phyloP scores from a whole-genome alignment of 2,329 filamentous ascomycete genomes.

The Talaromyces sp. region DNA sequence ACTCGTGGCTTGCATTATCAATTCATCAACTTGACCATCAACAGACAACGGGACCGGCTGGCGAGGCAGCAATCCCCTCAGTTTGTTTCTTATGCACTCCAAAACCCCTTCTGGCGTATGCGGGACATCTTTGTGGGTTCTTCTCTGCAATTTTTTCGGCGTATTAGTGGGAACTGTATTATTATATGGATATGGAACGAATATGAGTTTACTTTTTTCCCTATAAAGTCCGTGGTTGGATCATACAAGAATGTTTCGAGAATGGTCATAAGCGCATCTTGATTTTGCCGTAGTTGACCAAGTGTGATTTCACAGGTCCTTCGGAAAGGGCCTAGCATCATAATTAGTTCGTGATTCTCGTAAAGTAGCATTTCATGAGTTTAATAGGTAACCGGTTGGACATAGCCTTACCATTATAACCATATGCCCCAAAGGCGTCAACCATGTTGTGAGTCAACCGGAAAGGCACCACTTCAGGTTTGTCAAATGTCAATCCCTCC shows the following conservation, averaged over 20 bases:
- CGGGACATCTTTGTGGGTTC: slow-evolving; percentile 47
- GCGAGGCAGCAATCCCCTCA: slow-evolving; percentile 73
- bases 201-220: slow-evolving; percentile 51
- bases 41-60: slow-evolving; percentile 92
- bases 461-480: slow-evolving; percentile 92
- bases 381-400: not conserved
- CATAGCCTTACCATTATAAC: slow-evolving; percentile 60
- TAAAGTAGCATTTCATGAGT: not conserved
- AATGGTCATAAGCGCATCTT: slow-evolving; percentile 96
- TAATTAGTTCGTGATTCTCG: not conserved
- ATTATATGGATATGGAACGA: not conserved
- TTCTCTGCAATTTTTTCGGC: slow-evolving; percentile 37
- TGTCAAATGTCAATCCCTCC: slow-evolving; percentile 78
- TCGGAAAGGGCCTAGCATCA: slow-evolving; percentile 63
- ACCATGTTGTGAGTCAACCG: slow-evolving; percentile 98
- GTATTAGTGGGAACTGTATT: slow-evolving; percentile 1
- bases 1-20: slow-evolving; percentile 82
- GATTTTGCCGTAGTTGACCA: slow-evolving; percentile 75
- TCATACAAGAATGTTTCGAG: slow-evolving; percentile 96
- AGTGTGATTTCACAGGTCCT: slow-evolving; percentile 87
- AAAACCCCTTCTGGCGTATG: slow-evolving; percentile 74
- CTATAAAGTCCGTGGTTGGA: slow-evolving; percentile 87
- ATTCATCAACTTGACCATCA: slow-evolving; percentile 93
- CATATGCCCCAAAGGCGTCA: slow-evolving; percentile 91
- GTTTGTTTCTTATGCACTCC: slow-evolving; percentile 80